Conservation (phyloP, 108 stramenopile species). For the Parietichytrium sp. region DNA sequence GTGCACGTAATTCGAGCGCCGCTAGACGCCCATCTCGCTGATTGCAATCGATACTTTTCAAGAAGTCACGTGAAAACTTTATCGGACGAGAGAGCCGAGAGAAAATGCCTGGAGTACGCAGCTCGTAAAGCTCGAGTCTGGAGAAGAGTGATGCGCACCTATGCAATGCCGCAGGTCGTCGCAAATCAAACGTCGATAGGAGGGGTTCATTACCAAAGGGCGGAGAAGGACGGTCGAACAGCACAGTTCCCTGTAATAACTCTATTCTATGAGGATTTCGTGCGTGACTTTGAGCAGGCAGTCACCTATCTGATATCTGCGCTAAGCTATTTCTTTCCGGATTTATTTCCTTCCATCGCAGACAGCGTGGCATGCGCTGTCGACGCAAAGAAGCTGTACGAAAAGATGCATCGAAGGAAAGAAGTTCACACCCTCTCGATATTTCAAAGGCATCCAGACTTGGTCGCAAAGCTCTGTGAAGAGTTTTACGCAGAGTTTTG, state of each 20-base stretch:
- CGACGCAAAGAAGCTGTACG: neutral
- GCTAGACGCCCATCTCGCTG: conserved; percentile 4
- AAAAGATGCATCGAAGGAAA: conserved; percentile 15
- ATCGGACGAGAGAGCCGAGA: neutral
- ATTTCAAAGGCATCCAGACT: neutral
- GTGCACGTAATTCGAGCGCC: conserved; percentile 17
- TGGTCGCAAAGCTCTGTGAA: neutral
- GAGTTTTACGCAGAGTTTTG: conserved; percentile 4
- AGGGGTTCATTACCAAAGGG: neutral
- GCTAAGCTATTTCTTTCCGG: neutral
- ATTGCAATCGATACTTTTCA: neutral
- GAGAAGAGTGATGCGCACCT: neutral
- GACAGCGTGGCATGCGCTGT: conserved; percentile 6
- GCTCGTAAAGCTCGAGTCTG: too few relatives aligned
- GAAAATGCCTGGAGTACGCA: too few relatives aligned
- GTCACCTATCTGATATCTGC: neutral
- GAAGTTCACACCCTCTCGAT: neutral
- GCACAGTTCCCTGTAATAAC: neutral
- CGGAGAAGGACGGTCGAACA: neutral
- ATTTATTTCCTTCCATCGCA: neutral
- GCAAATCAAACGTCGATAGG: neutral
- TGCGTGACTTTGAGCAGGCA: conserved; percentile 6
- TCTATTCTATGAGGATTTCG: conserved; percentile 22
- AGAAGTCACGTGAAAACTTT: neutral
- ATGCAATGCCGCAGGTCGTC: neutral